phyloP scores from a whole-genome alignment of 1,284 basidiomycete genomes.

The Peniophora sp. region DNA sequence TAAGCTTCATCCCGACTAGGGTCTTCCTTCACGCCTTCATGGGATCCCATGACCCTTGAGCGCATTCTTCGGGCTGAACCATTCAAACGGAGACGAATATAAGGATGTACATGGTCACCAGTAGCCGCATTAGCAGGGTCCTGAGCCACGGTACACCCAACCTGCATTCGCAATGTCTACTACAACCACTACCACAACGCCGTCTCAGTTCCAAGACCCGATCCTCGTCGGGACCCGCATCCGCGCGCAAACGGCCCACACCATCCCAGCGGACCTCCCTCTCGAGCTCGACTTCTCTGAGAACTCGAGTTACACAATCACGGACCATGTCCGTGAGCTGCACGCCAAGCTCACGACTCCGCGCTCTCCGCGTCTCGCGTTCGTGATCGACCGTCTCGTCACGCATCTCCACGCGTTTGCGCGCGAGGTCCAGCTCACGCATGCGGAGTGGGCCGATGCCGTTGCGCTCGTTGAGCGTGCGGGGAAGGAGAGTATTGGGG shows the following conservation, averaged over 20 bases:
- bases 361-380: slow-evolving; percentile 21
- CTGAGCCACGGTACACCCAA: no score
- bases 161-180: no score
- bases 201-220: slow-evolving; percentile 26
- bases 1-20: not conserved
- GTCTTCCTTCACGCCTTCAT: not conserved
- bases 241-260: slow-evolving; percentile 26
- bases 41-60: not conserved
- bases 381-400: slow-evolving; percentile 28
- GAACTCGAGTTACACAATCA: slow-evolving; percentile 25
- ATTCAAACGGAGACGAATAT: not conserved
- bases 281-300: slow-evolving; percentile 28
- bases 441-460: slow-evolving; percentile 29
- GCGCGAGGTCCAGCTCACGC: slow-evolving; percentile 28
- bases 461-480: slow-evolving; percentile 27
- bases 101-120: not conserved
- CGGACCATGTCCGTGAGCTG: slow-evolving; percentile 26
- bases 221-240: slow-evolving; percentile 28
- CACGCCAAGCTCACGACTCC: slow-evolving; percentile 25
- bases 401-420: slow-evolving; percentile 32
- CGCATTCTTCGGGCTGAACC: not conserved
- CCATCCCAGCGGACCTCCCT: slow-evolving; percentile 26
- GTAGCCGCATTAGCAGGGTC: not conserved
- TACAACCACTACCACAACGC: not conserved
- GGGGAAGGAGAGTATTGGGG: slow-evolving; percentile 29